Evolutionary conservation across 2,329 filamentous ascomycete species (phyloP), one percentile per base, ranked within the genome.

Genomic region (Cladophialophora yegresii): DNA sequence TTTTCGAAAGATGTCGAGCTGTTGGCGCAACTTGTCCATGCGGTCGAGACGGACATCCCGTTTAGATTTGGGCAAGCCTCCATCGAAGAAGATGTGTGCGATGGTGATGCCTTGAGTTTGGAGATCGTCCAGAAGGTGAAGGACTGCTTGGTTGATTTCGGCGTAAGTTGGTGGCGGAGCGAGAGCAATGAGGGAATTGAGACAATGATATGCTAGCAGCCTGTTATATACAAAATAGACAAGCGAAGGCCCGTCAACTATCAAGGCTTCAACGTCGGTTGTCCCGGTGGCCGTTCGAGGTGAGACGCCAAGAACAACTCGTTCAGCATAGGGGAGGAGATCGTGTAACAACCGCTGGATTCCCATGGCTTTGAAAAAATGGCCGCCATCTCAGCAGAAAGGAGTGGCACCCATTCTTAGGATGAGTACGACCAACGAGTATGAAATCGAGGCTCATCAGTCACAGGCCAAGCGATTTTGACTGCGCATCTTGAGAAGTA

Each of bases 81-180:
- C 92, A 75, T 98, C 93, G 71, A 98, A 97, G 74, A 89, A 92
- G 59, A 97, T 54, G 83, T 69, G 87, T 90, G 69, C 33, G 10
- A 57, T 36, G 50, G 57, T 77, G 56, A 90, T 82, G 59, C 84
- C 81, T 63, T 82, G 80, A 2, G 72, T 72, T 56, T 80, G 78
- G 16, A 96, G 76, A 40, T 81, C 75, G 26, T 87, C 78, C 1
- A 96, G 80, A 82, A 89, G 93, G 23, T 75, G 74, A 57, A 88
- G 75, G 3, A 86, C 83, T 20, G 83, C 82, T 6, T 79, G 74
- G 13, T 85, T 87, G 50, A 95, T 81, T 49, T 88, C 80, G 10
- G 79, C 71, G 75, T 93, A 92, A 0, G 85, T 83, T 4, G 88
- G 86, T 32, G 84, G 79, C 13, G 47, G 33, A 12, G 77, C 74